Percentiles rank a stretch among this genome's conserved stretches.
Conservation (phyloP, 345 rosid genomes). For the Murraya koenigii region DNA sequence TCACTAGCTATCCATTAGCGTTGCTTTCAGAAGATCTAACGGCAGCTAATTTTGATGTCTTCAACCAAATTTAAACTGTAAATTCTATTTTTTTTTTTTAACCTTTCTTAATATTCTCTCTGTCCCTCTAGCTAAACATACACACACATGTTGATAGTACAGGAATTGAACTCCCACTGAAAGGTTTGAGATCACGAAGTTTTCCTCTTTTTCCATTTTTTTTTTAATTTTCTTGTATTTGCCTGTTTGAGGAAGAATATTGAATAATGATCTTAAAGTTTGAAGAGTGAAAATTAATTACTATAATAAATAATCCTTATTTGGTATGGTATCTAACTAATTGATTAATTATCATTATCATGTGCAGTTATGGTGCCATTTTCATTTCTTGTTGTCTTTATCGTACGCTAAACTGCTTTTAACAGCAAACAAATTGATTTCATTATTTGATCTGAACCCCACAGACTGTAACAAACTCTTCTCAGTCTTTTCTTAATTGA, state of each 20-base stretch:
- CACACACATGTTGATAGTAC: slow-evolving; percentile 32
- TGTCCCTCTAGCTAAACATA: slow-evolving; percentile 11
- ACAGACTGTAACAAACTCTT: not conserved
- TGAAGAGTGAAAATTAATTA: slow-evolving; percentile 25
- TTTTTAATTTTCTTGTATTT: slow-evolving; percentile 11
- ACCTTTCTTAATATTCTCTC: not conserved
- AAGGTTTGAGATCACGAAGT: slow-evolving; percentile 18
- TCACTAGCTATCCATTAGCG: slow-evolving; percentile 49
- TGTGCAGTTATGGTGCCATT: slow-evolving; percentile 11
- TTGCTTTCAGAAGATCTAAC: slow-evolving; percentile 58
- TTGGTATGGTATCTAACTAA: slow-evolving; percentile 4
- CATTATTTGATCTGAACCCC: slow-evolving; percentile 1
- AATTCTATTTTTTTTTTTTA: slow-evolving; percentile 19
- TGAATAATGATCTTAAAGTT: slow-evolving; percentile 24
- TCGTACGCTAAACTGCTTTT: slow-evolving; percentile 7
- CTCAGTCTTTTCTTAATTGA: slow-evolving; percentile 2
- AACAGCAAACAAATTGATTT: not conserved
- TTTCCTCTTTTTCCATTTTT: not conserved
- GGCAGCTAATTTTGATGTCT: slow-evolving; percentile 42
- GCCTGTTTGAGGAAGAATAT: slow-evolving; percentile 17
- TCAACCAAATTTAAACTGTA: slow-evolving; percentile 49
- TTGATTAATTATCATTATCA: slow-evolving; percentile 14
- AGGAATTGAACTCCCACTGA: slow-evolving; percentile 23
- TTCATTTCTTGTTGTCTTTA: slow-evolving; percentile 16
- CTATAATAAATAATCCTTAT: not conserved